Base-by-base conservation (phyloP, 164 flowering plant species). In the Brasenia schreberi region DNA sequence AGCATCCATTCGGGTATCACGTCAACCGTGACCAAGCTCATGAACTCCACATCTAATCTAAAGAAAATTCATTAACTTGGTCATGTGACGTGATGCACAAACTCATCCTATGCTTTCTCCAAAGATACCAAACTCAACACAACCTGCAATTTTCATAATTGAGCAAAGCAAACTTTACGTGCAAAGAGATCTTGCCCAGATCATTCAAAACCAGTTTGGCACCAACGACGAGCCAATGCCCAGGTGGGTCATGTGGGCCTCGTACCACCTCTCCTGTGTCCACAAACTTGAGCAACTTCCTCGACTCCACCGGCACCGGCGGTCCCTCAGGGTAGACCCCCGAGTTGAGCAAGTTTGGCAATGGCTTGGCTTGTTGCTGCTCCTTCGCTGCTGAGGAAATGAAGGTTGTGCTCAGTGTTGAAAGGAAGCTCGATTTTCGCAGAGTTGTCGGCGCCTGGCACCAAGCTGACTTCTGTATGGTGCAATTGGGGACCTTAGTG, bases 251-350 rank as follows among this genome's bases (percentile, higher is more conserved):
- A 43, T 83, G 85, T 2, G 96, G 93, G 5, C 92, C 96, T 2
- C 88, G 74, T 5, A 81, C 80, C 14, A 85, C 85, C 84, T 87
- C 92, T 39, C 81, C 63, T 2, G 79, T 73, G 39, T 90, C 96
- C 6, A 90, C 85, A 64, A 72, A 86, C 65, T 76, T 83, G 16
- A 84, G 83, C 59, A 90, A 75, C 79, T 81, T 90, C 27, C 74
- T 72, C 7, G 81, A 72, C 11, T 84, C 79, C 33, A 77, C 66
- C 0, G 82, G 88, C 43, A 71, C 75, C 0, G 96, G 96, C 0
- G 96, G 96, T 1, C 93, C 96, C 27, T 84, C 90, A 11, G 91
- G 83, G 63, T 80, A 90, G 27, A 90, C 87, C 4, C 96, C 94
- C 0, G 94, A 90, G 76, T 90, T 86, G 19, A 90, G 72, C 12